Evolutionary conservation across 2,329 filamentous ascomycete species (phyloP).

Genomic region (Pleomassaria siparia): DNA sequence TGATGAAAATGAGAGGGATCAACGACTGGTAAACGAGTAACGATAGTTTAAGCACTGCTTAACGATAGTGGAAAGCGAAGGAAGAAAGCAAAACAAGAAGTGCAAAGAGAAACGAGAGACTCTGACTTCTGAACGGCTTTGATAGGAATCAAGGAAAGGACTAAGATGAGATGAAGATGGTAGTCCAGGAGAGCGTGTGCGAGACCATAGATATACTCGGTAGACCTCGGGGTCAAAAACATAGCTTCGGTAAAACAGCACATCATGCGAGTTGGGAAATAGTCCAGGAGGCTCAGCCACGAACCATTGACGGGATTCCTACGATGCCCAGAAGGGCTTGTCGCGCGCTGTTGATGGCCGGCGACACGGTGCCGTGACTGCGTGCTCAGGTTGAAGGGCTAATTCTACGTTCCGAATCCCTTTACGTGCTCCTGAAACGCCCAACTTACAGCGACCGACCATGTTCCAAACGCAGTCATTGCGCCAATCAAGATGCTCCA

Average conservation of each 20-base stretch:
- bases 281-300: slow-evolving; percentile 29
- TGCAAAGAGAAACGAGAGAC: slow-evolving; percentile 44
- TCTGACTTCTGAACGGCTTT: slow-evolving; percentile 26
- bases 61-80: slow-evolving; percentile 22
- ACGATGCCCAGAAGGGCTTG: slow-evolving; percentile 33
- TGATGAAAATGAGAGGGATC: slow-evolving; percentile 34
- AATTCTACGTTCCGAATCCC: slow-evolving; percentile 11
- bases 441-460: slow-evolving; percentile 19
- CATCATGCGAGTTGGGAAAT: slow-evolving; percentile 18
- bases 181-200: slow-evolving; percentile 17
- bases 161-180: slow-evolving; percentile 20
- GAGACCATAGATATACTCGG: slow-evolving; percentile 29
- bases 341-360: slow-evolving; percentile 27
- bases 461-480: slow-evolving; percentile 26
- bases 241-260: slow-evolving; percentile 11
- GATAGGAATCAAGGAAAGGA: slow-evolving; percentile 19
- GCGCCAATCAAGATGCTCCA: slow-evolving; percentile 9
- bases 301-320: slow-evolving; percentile 15
- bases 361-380: slow-evolving; percentile 19
- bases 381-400: slow-evolving; percentile 2
- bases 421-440: slow-evolving; percentile 34
- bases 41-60: slow-evolving; percentile 21
- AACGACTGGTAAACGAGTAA: slow-evolving; percentile 10
- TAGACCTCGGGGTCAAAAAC: slow-evolving; percentile 31
- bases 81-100: slow-evolving; percentile 33